phyloP scores from a whole-genome alignment of 2,329 filamentous ascomycete species.

The Diaporthe australafricana region DNA sequence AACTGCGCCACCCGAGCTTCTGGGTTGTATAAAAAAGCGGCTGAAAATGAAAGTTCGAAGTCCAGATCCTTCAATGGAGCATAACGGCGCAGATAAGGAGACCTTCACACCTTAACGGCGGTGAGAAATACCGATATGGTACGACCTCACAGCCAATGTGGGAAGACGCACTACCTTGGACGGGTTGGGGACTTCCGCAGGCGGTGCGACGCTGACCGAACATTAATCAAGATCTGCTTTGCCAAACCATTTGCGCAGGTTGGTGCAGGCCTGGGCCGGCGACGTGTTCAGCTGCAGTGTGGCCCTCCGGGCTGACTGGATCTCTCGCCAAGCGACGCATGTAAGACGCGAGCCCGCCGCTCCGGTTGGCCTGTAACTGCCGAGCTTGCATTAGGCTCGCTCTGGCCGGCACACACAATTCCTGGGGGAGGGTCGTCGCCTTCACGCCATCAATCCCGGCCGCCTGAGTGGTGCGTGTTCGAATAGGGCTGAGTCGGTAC shows the following conservation, averaged over 20 bases:
- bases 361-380: constrained; percentile 18
- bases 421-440: background rate
- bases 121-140: too few species aligned
- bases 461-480: constrained; percentile 1
- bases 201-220: constrained; percentile 14
- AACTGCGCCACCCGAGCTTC: too few species aligned
- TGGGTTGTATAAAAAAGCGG: too few species aligned
- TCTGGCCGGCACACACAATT: background rate
- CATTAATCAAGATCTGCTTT: background rate
- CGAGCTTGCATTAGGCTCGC: background rate
- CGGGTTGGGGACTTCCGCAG: too few species aligned
- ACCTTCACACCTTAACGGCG: too few species aligned
- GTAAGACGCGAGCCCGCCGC: too few species aligned
- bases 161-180: too few species aligned
- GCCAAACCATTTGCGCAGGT: background rate
- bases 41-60: too few species aligned
- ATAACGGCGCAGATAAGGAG: too few species aligned
- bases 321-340: constrained; percentile 12
- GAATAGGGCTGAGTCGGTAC: constrained; percentile 14
- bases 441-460: background rate
- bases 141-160: too few species aligned
- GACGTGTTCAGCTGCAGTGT: constrained; percentile 8
- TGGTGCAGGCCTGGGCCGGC: background rate
- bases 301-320: constrained; percentile 1
- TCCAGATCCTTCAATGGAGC: too few species aligned